Evolutionary conservation across 1,139 yeast genomes (phyloP), one percentile per base, ranked within the genome.

Genomic region (Taiozyma sp.): DNA sequence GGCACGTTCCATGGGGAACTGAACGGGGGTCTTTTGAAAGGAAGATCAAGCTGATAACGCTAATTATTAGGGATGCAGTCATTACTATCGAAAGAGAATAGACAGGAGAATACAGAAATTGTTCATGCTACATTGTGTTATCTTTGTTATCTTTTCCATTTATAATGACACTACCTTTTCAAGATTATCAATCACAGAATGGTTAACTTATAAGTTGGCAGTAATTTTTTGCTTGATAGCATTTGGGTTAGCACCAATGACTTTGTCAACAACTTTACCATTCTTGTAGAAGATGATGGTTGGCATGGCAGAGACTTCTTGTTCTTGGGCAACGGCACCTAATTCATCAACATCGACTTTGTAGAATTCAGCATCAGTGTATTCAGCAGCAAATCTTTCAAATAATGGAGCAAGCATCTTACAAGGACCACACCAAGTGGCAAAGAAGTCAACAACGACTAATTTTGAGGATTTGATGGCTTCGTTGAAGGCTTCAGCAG

Each of bases 381-480:
- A 77, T 62, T 80, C 77, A 48, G 73, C 70, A 43, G 83, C 70
- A 67, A 90, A 85, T 71, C 87, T 87, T 65, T 89, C 95, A 64
- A 91, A 73, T 74, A 88, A 75, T 67, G 97, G 97, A 56, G 96
- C 91, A 75, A 91, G 85, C 84, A 87, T 87, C 78, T 90, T 90
- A 78, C 97, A 91, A 56, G 97, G 97, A 62, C 96, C 97, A 73
- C 97, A 91, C 97, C 97, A 91, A 56, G 92, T 84, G 61, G 97
- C 97, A 64, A 84, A 89, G 75, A 91, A 91, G 75, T 91, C 97
- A 58, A 91, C 89, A 57, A 91, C 95, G 59, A 88, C 88, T 66
- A 88, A 77, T 58, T 84, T 84, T 57, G 78, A 80, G 66, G 74
- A 73, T 51, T 72, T 60, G 62, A 86, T 75, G 58, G 83, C 85